Percentiles rank a stretch among this genome's conserved stretches.
These are phyloP conservation scores for Nematodospora valgi DNA, from an alignment of 805 yeast genomes.

Conservation along the genomic window DNA sequence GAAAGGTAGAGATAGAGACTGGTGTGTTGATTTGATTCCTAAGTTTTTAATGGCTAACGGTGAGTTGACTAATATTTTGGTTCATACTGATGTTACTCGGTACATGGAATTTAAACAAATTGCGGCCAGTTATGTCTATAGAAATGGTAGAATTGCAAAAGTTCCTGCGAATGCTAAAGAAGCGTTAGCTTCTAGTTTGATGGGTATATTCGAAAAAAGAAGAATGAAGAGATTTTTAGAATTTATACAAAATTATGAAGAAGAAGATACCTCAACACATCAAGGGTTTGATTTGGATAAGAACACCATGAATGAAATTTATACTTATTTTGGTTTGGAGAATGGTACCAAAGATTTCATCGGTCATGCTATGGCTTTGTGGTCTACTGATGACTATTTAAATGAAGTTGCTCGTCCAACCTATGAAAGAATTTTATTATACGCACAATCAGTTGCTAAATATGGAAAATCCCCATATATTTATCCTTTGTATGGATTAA, in stretches of 20 bases:
- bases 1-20: slow-evolving; percentile 90
- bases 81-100: slow-evolving; percentile 93
- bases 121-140: slow-evolving; percentile 91
- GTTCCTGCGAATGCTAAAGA: slow-evolving; percentile 92
- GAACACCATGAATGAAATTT: slow-evolving; percentile 89
- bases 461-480: slow-evolving; percentile 96
- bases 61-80: slow-evolving; percentile 90
- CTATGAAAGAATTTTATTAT: slow-evolving; percentile 78
- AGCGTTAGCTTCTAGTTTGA: slow-evolving; percentile 84
- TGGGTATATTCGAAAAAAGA: slow-evolving; percentile 96
- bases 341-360: slow-evolving; percentile 92
- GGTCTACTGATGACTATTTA: slow-evolving; percentile 89
- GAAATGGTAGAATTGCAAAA: slow-evolving; percentile 86
- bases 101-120: slow-evolving; percentile 96
- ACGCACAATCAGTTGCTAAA: slow-evolving; percentile 86
- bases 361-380: slow-evolving; percentile 98
- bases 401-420: slow-evolving; percentile 89
- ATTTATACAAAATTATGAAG: slow-evolving; percentile 78
- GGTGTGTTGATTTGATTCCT: slow-evolving; percentile 97
- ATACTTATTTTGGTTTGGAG: slow-evolving; percentile 84
- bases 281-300: slow-evolving; percentile 82
- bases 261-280: slow-evolving; percentile 75
- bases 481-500: slow-evolving; percentile 93
- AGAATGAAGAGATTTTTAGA: slow-evolving; percentile 91
- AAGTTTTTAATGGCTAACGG: slow-evolving; percentile 97